Evolutionary conservation across 805 yeast genomes (phyloP).

Genomic region (Candida suzukii): DNA sequence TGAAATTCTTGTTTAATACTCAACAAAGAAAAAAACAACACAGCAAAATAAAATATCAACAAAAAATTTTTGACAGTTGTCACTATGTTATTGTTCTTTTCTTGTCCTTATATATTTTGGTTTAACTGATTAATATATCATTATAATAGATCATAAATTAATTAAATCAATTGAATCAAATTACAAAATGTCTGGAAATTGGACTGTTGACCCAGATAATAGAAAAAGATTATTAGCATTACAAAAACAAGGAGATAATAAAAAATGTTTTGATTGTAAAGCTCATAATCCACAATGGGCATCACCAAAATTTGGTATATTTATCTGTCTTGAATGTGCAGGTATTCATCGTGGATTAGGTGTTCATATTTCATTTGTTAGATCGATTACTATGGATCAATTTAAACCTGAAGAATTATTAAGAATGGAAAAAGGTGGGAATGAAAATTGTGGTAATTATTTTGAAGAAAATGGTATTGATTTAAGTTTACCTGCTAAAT

Average conservation of each 20-base stretch:
- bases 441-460: constrained; percentile 63
- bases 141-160: too few relatives aligned
- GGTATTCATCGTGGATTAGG: constrained; percentile 95
- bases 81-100: too few relatives aligned
- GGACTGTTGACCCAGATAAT: constrained; percentile 76
- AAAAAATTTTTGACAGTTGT: too few relatives aligned
- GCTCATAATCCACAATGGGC: constrained; percentile 99
- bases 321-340: constrained; percentile 96
- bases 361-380: constrained; percentile 92
- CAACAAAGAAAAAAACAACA: too few relatives aligned
- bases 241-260: constrained; percentile 78
- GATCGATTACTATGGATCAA: constrained; percentile 98
- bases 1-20: too few relatives aligned
- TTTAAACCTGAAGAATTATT: constrained; percentile 87
- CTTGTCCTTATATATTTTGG: too few relatives aligned
- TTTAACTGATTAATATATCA: too few relatives aligned
- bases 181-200: not conserved
- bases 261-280: constrained; percentile 86
- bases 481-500: constrained; percentile 51
- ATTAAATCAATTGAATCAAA: too few relatives aligned
- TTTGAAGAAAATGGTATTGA: constrained; percentile 70
- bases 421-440: constrained; percentile 94
- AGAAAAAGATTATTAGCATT: constrained; percentile 70
- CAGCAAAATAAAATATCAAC: too few relatives aligned
- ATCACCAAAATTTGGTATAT: constrained; percentile 94